Evolutionary conservation across 1,284 basidiomycete genomes (phyloP).

Genomic region (Sporisorium sorghi): DNA sequence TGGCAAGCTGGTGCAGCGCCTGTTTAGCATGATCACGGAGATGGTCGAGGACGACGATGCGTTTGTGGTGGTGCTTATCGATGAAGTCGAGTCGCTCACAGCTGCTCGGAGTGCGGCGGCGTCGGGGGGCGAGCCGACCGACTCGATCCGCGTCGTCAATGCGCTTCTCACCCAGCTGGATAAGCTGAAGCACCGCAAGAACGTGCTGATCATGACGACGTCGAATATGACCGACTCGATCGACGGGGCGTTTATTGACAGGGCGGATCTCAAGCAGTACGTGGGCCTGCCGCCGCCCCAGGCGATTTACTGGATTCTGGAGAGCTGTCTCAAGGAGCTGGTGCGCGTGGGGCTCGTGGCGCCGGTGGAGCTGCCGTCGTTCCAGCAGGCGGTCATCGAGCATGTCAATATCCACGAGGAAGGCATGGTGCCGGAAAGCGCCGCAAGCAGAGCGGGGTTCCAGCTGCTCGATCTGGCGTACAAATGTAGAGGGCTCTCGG

Average conservation of each 20-base stretch:
- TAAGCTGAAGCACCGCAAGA: conserved; percentile 90
- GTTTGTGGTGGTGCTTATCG: conserved; percentile 92
- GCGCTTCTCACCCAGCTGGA: conserved; percentile 96
- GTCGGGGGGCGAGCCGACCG: conserved; percentile 91
- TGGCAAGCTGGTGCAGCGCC: conserved; percentile 93
- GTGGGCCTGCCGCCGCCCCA: conserved; percentile 88
- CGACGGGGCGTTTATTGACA: conserved; percentile 93
- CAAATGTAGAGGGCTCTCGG: conserved; percentile 86
- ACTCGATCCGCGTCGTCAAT: conserved; percentile 96
- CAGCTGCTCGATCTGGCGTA: conserved; percentile 78
- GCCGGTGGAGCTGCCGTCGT: conserved; percentile 22
- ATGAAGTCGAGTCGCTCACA: conserved; percentile 96
- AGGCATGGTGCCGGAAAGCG: not conserved
- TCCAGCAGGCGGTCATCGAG: not conserved
- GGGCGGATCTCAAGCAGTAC: conserved; percentile 96
- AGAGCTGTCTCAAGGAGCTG: conserved; percentile 84
- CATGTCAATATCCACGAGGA: not conserved
- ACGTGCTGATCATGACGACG: conserved; percentile 95
- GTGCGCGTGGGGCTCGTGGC: conserved; percentile 79
- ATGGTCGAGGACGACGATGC: conserved; percentile 86
- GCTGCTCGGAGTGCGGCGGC: conserved; percentile 92
- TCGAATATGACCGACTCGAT: conserved; percentile 95
- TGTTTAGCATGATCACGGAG: conserved; percentile 89
- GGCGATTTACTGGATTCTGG: conserved; percentile 93
- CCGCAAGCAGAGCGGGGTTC: conserved; percentile 69